Evolutionary conservation across 352 stramenopile genomes (phyloP).

Genomic region (Lagenidium sp.): DNA sequence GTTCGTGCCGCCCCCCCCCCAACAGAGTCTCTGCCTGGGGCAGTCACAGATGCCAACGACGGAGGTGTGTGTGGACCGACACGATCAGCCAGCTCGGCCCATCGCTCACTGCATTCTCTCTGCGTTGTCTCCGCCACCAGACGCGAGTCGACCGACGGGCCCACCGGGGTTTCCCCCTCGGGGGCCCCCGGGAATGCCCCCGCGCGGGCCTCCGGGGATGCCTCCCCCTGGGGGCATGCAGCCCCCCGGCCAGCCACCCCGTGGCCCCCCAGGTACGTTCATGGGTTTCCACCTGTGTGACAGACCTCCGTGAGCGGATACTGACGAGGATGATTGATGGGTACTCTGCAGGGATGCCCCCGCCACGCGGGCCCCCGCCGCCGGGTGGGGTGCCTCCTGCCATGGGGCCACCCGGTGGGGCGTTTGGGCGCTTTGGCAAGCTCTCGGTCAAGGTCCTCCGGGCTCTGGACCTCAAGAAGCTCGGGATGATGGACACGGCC

Average conservation of each 20-base stretch:
- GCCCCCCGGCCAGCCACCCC: too few species aligned
- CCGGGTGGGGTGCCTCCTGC: constrained; percentile 10
- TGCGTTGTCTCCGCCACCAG: too few species aligned
- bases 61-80: too few species aligned
- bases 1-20: too few species aligned
- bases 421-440: constrained; percentile 87
- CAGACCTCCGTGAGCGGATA: constrained; percentile 2
- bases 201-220: constrained; percentile 18
- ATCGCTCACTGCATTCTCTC: too few species aligned
- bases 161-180: constrained; percentile 19
- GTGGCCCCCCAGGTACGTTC: constrained; percentile 14
- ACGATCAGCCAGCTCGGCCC: too few species aligned
- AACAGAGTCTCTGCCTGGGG: constrained; percentile 10
- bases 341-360: constrained; percentile 8
- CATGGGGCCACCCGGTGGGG: constrained; percentile 27
- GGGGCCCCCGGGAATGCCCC: constrained; percentile 20
- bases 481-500: constrained; percentile 90
- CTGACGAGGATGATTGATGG: constrained; percentile 2
- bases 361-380: constrained; percentile 22
- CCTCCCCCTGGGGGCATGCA: too few species aligned
- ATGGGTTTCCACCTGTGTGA: too few species aligned
- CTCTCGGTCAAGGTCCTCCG: constrained; percentile 88
- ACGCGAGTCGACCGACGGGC: background rate
- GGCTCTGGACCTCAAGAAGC: constrained; percentile 88
- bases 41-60: constrained; percentile 7